Evolutionary conservation across 2,329 filamentous ascomycete species (phyloP).

Genomic region (Colletotrichum sp.): DNA sequence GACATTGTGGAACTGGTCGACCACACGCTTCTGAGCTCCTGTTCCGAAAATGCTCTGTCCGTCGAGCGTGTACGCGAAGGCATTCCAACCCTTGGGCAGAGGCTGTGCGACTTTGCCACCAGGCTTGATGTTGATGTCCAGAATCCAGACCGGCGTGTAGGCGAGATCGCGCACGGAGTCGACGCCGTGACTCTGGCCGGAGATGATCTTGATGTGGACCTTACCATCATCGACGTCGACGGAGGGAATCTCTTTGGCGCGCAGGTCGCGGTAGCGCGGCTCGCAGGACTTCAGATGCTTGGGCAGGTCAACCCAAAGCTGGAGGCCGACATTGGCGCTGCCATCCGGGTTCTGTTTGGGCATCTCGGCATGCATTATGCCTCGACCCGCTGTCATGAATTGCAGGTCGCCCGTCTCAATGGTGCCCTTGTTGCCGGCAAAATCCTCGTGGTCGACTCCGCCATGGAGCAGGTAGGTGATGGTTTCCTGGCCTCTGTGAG

Average conservation of each 20-base stretch:
- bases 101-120: slow-evolving; percentile 79
- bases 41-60: slow-evolving; percentile 71
- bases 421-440: slow-evolving; percentile 83
- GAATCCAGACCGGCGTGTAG: slow-evolving; percentile 96
- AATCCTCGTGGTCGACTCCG: slow-evolving; percentile 90
- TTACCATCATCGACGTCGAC: slow-evolving; percentile 74
- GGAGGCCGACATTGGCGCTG: slow-evolving; percentile 81
- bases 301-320: slow-evolving; percentile 95
- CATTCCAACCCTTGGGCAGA: slow-evolving; percentile 83
- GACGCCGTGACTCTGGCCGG: slow-evolving; percentile 80
- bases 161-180: slow-evolving; percentile 90
- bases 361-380: slow-evolving; percentile 97
- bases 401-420: slow-evolving; percentile 89
- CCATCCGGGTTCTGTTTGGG: slow-evolving; percentile 80
- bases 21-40: slow-evolving; percentile 53
- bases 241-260: slow-evolving; percentile 77
- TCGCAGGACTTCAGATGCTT: slow-evolving; percentile 83
- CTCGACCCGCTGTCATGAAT: slow-evolving; percentile 94
- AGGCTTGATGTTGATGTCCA: slow-evolving; percentile 81
- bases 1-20: slow-evolving; percentile 82
- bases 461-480: slow-evolving; percentile 91
- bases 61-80: slow-evolving; percentile 85
- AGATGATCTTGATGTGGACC: slow-evolving; percentile 88
- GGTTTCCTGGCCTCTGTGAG: slow-evolving; percentile 80
- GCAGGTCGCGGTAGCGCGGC: slow-evolving; percentile 88